A percentile compares a stretch with the other conserved stretches of the same genome.
Evolutionary conservation across 2,329 filamentous ascomycete genomes (phyloP).

Genomic region (Bipolaris bicolor): DNA sequence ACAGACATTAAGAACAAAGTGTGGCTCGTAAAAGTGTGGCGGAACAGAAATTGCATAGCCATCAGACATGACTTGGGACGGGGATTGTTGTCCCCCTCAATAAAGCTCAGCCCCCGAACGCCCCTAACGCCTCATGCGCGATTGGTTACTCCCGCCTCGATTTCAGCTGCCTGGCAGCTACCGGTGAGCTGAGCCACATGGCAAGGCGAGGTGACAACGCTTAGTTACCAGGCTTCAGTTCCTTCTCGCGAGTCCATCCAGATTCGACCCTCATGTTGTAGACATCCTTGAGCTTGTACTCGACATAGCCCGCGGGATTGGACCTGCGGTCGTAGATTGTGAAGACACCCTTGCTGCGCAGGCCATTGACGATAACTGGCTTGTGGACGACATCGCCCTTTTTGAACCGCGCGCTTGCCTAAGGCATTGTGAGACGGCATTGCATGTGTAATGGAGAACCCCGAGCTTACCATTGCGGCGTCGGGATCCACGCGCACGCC

Average conservation of each 20-base stretch:
- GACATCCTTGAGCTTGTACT: slow-evolving; percentile 38
- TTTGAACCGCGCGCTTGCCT: slow-evolving; percentile 32
- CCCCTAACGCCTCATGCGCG: slow-evolving; percentile 25
- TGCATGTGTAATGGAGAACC: background rate
- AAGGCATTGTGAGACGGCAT: slow-evolving; percentile 8
- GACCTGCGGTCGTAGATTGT: slow-evolving; percentile 19
- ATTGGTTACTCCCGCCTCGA: slow-evolving; percentile 16
- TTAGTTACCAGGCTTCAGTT: slow-evolving; percentile 30
- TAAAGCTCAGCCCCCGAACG: slow-evolving; percentile 23
- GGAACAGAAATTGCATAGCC: slow-evolving; percentile 17
- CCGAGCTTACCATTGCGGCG: slow-evolving; percentile 22
- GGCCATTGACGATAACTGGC: slow-evolving; percentile 26
- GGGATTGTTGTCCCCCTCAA: slow-evolving; percentile 13
- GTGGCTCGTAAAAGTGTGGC: slow-evolving; percentile 39
- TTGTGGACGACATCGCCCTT: slow-evolving; percentile 38
- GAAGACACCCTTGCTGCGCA: slow-evolving; percentile 31
- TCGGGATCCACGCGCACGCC: slow-evolving; percentile 27
- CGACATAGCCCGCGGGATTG: slow-evolving; percentile 23
- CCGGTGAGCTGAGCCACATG: slow-evolving; percentile 35
- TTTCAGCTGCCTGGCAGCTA: slow-evolving; percentile 17
- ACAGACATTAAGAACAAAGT: slow-evolving; percentile 23
- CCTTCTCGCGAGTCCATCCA: slow-evolving; percentile 39
- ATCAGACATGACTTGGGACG: slow-evolving; percentile 8
- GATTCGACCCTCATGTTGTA: slow-evolving; percentile 21
- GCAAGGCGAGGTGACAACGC: slow-evolving; percentile 3